Percentiles rank a stretch among this genome's conserved stretches.
phyloP scores from a whole-genome alignment of 2,329 filamentous ascomycete genomes.

The Epichloe gansuensis region DNA sequence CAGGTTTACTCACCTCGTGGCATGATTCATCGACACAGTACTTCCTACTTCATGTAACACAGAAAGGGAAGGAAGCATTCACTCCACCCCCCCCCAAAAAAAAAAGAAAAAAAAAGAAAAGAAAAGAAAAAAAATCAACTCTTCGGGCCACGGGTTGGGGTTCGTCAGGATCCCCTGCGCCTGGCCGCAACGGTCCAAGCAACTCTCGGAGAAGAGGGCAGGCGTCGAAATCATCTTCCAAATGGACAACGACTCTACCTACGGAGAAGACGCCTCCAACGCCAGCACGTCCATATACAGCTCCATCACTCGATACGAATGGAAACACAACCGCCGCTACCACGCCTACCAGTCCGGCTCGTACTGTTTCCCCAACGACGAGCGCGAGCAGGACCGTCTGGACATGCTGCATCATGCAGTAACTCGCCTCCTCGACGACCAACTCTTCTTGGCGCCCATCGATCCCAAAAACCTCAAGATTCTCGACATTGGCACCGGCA shows the following conservation, averaged over 20 bases:
- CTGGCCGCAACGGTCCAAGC: background rate
- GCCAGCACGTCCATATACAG: constrained; percentile 18
- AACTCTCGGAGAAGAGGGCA: background rate
- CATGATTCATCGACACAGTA: no score
- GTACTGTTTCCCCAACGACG: constrained; percentile 26
- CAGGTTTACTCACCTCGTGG: no score
- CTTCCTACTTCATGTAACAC: no score
- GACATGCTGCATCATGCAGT: constrained; percentile 26
- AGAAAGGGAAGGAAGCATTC: no score
- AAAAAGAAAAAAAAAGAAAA: background rate
- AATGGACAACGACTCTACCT: constrained; percentile 8
- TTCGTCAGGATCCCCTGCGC: background rate
- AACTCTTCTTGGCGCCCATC: constrained; percentile 25
- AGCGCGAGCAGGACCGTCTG: constrained; percentile 25
- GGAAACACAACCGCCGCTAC: constrained; percentile 29
- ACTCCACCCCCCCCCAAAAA: background rate
- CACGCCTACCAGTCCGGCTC: constrained; percentile 24
- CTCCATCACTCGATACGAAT: constrained; percentile 22
- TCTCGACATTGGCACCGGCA: constrained; percentile 33
- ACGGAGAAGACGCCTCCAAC: constrained; percentile 7
- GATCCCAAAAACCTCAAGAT: constrained; percentile 24
- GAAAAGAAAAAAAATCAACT: no score
- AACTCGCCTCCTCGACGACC: constrained; percentile 19
- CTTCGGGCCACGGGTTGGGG: background rate
- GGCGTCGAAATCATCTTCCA: background rate